Percentiles rank a stretch among this genome's conserved stretches.
These are phyloP conservation scores for Agaricus sinodeliciosus DNA, from an alignment of 768 basidiomycete species.

Conservation along the genomic window DNA sequence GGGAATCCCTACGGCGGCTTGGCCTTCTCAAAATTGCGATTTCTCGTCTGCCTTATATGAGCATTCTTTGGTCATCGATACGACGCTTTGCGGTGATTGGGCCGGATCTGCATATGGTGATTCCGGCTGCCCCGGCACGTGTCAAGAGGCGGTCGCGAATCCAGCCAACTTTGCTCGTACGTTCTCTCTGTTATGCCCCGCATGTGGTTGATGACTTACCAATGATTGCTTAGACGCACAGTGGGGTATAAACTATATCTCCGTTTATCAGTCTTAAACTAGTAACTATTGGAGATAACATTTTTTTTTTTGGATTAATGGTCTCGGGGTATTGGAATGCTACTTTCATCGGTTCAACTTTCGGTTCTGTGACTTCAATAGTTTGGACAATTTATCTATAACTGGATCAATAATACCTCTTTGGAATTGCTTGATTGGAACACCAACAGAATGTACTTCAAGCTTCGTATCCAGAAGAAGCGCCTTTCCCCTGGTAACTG, in stretches of 20 bases:
- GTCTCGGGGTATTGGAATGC: too few species aligned
- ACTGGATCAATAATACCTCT: too few species aligned
- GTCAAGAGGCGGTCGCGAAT: slow-evolving; percentile 40
- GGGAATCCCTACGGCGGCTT: slow-evolving; percentile 46
- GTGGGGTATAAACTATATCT: background rate
- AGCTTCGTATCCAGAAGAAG: too few species aligned
- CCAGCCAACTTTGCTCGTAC: slow-evolving; percentile 43
- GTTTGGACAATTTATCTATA: too few species aligned
- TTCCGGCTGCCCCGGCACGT: slow-evolving; percentile 37
- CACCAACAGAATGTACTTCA: too few species aligned
- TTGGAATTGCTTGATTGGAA: too few species aligned
- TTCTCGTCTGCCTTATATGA: slow-evolving; percentile 41
- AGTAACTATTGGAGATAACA: too few species aligned
- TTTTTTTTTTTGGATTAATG: too few species aligned
- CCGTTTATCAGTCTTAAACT: background rate
- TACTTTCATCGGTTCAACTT: too few species aligned
- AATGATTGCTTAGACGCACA: background rate
- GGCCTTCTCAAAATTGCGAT: slow-evolving; percentile 40
- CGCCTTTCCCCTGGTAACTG: too few species aligned
- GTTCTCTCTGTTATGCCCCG: slow-evolving; percentile 7
- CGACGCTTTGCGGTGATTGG: slow-evolving; percentile 40
- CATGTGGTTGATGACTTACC: too few species aligned
- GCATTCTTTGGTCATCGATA: slow-evolving; percentile 41
- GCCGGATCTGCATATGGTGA: slow-evolving; percentile 26
- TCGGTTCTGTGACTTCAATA: too few species aligned